Evolutionary conservation across 495 filamentous ascomycete genomes (phyloP).

Genomic region (Penicillium maclennaniae): DNA sequence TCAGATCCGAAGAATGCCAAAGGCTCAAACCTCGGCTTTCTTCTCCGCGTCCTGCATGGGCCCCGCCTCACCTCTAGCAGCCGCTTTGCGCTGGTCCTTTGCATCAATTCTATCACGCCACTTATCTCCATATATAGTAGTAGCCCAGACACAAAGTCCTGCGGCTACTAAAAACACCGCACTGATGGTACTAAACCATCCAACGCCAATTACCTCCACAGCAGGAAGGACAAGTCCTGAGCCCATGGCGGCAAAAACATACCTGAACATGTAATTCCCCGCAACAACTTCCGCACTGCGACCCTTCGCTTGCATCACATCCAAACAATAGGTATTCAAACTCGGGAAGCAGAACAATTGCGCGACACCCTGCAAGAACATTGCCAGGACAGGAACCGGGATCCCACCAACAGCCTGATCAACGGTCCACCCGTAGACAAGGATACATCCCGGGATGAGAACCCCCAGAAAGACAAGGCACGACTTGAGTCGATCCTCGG

Average conservation of each 20-base stretch:
- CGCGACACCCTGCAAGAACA: conserved; percentile 68
- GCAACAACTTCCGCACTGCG: conserved; percentile 65
- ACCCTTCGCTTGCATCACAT: conserved; percentile 61
- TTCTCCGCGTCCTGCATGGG: conserved; percentile 5
- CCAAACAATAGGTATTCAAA: conserved; percentile 71
- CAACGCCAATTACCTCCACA: conserved; percentile 63
- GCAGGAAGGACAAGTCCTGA: conserved; percentile 65
- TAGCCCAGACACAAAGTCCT: conserved; percentile 41
- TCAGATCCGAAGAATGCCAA: not conserved
- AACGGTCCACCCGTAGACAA: conserved; percentile 70
- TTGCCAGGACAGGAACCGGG: conserved; percentile 61
- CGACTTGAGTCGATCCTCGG: conserved; percentile 65
- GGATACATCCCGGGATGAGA: conserved; percentile 60
- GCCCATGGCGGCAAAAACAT: conserved; percentile 62
- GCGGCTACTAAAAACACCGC: conserved; percentile 51
- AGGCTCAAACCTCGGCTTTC: conserved; percentile 7
- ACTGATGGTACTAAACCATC: conserved; percentile 58
- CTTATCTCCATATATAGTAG: conserved; percentile 48
- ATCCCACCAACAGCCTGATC: conserved; percentile 64
- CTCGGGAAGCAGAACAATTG: conserved; percentile 71
- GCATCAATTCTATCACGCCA: conserved; percentile 53
- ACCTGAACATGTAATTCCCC: conserved; percentile 69
- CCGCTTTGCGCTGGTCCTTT: conserved; percentile 22
- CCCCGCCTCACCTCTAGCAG: not conserved
- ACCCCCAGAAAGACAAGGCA: conserved; percentile 57